Base-by-base conservation (phyloP, 192 early-diverging fungal species). In the Mortierella antarctica region DNA sequence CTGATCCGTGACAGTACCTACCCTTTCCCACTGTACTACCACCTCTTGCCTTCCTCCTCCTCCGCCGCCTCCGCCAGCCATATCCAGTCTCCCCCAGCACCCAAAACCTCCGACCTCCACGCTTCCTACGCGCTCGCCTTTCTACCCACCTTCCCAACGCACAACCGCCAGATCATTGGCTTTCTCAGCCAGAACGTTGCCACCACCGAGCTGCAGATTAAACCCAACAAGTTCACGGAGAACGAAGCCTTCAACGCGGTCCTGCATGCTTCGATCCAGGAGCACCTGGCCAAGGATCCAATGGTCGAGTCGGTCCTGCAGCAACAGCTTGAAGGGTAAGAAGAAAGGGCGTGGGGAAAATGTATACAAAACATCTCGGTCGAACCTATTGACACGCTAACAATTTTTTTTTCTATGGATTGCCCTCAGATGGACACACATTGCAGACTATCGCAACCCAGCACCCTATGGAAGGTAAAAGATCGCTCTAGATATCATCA, bases 291-390 rank as follows among this genome's bases (percentile, higher is more conserved):
- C 0, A 23, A 80, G 40, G 77, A 80, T 62, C 69, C 59, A 4
- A 76, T 76, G 74, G 67, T 74, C 23, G 46, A 62, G 17, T 45
- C 42, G 0, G 69, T 80, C 6, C 52, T 80, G 18, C 69, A 72
- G 59, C 63, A 72, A 45, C 77, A 80, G 23, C 59, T 67, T 14
- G 77, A 80, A 72, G 77, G 75, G 75, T 79, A 79, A 71, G 6
- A 17, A 48, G 20, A 10, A n/a, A 62, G 7, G 4, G 21, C 5
- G 50, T 1, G 17, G n/a, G 13, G 8, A 42, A 46, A 61, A 39
- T n/a, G 13, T 5, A 18, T 18, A 48, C 0, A 1, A 11, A 23
- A 1, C 21, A 51, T 51, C 62, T 2, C n/a, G 9, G 54, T 56
- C 10, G 13, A 56, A 9, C 41, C 39, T 15, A n/a, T n/a, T n/a